Evolutionary conservation across 192 early-diverging fungal species (phyloP).

Genomic region (Entomortierella chlamydospora): DNA sequence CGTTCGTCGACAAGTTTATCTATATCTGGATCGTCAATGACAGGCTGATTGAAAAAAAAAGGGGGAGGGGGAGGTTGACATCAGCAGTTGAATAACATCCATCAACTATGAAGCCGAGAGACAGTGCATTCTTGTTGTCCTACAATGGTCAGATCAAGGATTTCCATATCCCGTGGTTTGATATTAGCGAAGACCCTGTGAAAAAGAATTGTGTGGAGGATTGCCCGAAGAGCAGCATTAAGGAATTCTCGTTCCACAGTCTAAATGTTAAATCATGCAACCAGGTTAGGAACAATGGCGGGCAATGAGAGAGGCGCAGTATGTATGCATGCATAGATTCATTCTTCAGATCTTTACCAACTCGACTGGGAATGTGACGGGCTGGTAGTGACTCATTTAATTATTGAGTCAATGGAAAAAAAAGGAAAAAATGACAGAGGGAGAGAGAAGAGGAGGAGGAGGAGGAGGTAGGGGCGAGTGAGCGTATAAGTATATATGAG

Average conservation of each 20-base stretch:
- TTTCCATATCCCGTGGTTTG: slow-evolving; percentile 62
- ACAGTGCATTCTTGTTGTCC: background rate
- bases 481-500: too few species aligned
- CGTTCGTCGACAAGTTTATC: slow-evolving; percentile 64
- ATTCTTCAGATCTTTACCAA: too few species aligned
- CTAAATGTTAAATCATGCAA: slow-evolving; percentile 8
- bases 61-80: background rate
- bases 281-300: background rate
- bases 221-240: slow-evolving; percentile 44
- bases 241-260: slow-evolving; percentile 41
- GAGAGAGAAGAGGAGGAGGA: background rate
- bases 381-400: slow-evolving; percentile 51
- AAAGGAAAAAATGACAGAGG: background rate
- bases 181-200: slow-evolving; percentile 68
- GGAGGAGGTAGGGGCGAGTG: background rate
- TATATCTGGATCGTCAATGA: slow-evolving; percentile 66
- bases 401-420: too few species aligned
- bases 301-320: background rate
- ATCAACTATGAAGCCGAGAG: too few species aligned
- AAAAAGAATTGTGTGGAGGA: slow-evolving; percentile 72
- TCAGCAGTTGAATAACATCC: background rate
- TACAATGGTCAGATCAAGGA: slow-evolving; percentile 68
- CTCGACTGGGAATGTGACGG: slow-evolving; percentile 50
- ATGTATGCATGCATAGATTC: too few species aligned
- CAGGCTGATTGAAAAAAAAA: slow-evolving; percentile 51